Conservation (phyloP, 179 eudicot genomes). For the Spinacia oleracea region DNA sequence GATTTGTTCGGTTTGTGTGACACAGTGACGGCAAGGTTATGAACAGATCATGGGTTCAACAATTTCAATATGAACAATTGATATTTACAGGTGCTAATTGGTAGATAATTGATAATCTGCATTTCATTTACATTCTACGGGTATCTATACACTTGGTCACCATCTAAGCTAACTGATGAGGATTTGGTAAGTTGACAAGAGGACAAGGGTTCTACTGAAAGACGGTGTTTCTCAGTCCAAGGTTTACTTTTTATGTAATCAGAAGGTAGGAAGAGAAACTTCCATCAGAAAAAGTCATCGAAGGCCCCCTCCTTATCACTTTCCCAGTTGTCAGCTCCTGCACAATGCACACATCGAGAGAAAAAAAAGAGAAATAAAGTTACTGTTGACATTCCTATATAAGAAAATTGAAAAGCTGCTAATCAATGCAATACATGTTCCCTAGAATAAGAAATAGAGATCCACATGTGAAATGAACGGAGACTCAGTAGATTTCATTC, state of each 20-base stretch:
- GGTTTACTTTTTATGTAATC: slow-evolving; percentile 32
- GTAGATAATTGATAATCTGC: slow-evolving; percentile 5
- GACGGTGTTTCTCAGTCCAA: slow-evolving; percentile 34
- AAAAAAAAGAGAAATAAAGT: slow-evolving; percentile 44
- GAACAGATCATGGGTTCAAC: slow-evolving; percentile 2
- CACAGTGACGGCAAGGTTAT: slow-evolving; percentile 16
- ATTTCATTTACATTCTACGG: slow-evolving; percentile 5
- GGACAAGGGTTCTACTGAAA: slow-evolving; percentile 35
- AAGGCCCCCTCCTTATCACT: slow-evolving; percentile 97
- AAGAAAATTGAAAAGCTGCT: slow-evolving; percentile 29
- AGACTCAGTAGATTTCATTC: slow-evolving; percentile 10
- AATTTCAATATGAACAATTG: slow-evolving; percentile 3
- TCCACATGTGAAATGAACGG: slow-evolving; percentile 20
- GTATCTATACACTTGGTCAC: slow-evolving; percentile 21
- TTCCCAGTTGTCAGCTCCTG: slow-evolving; percentile 92
- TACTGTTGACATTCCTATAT: slow-evolving; percentile 32
- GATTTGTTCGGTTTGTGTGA: slow-evolving; percentile 1
- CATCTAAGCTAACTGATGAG: slow-evolving; percentile 26
- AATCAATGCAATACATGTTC: slow-evolving; percentile 21
- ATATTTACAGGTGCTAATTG: slow-evolving; percentile 13
- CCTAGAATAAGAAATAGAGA: slow-evolving; percentile 28
- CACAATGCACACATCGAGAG: slow-evolving; percentile 75
- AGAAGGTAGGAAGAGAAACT: slow-evolving; percentile 49
- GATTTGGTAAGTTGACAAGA: slow-evolving; percentile 21
- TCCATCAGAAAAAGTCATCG: slow-evolving; percentile 92